Evolutionary conservation across 2,329 filamentous ascomycete genomes (phyloP).

Genomic region (Pezicula neosporulosa): DNA sequence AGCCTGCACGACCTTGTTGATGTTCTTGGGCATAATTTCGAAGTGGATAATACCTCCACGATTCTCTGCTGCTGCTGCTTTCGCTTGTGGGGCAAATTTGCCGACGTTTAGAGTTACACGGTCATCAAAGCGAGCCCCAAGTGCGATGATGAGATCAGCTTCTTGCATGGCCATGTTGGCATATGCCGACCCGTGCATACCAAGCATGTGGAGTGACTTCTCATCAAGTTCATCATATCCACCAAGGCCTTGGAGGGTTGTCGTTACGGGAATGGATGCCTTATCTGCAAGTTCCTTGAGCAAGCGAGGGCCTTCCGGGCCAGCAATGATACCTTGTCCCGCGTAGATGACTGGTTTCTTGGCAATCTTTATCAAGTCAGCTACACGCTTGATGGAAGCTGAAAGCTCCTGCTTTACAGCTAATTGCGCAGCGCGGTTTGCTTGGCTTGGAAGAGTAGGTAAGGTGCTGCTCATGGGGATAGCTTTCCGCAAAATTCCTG

Average conservation of each 20-base stretch:
- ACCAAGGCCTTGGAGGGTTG: conserved; percentile 90
- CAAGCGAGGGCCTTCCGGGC: conserved; percentile 72
- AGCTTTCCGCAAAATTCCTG: conserved; percentile 73
- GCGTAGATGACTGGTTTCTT: conserved; percentile 97
- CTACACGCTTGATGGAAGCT: conserved; percentile 71
- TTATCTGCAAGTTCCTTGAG: conserved; percentile 88
- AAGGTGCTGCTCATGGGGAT: conserved; percentile 67
- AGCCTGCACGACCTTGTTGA: conserved; percentile 98
- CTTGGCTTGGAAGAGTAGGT: conserved; percentile 76
- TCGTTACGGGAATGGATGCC: conserved; percentile 88
- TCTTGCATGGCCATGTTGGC: conserved; percentile 99
- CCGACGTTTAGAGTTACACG: conserved; percentile 79
- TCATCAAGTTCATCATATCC: conserved; percentile 89
- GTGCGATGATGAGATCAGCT: conserved; percentile 90
- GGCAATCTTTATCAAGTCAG: conserved; percentile 77
- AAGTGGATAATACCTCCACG: conserved; percentile 96
- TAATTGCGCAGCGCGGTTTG: conserved; percentile 76
- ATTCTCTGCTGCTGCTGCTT: conserved; percentile 76
- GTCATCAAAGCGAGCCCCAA: conserved; percentile 93
- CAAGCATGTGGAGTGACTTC: conserved; percentile 96
- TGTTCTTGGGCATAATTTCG: conserved; percentile 99
- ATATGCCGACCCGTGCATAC: conserved; percentile 96
- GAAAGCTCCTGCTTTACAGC: conserved; percentile 69
- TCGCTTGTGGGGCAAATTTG: conserved; percentile 88
- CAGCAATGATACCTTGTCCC: conserved; percentile 82